Evolutionary conservation across 495 filamentous ascomycete genomes (phyloP), one percentile per base, ranked within the genome.

Genomic region (Pyrenopolyporus hunteri): DNA sequence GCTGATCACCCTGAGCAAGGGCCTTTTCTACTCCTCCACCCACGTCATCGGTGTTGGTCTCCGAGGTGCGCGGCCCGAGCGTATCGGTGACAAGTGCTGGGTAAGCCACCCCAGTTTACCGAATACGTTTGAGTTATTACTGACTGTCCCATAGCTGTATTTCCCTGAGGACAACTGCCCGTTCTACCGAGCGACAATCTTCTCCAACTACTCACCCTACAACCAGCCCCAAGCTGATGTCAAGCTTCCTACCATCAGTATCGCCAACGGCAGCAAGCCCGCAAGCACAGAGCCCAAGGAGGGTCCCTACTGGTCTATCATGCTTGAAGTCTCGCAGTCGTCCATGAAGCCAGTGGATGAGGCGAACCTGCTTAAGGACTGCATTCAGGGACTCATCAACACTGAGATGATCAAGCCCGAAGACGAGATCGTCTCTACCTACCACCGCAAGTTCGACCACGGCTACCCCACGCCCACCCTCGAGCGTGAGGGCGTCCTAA

Each of bases 81-180:
- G 91, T 60, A 99, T 99, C 64, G 94, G 94, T 44, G 94, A 99
- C 81, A 99, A 99, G 83, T 99, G 94, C 87, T 99, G 94, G 89
- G 86, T 90, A 82, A 74, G 85, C 65, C 16, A 11, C 22, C 31
- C 4, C 7, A 16, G 6, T 16, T 37, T 16, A 8, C 29, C 2
- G 17, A 16, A 7, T 1, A 9, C 16, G 20, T 13, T 11, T 20
- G 31, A 46, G 36, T 6, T 20, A 19, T 56, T 74, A 61, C 20
- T 50, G n/a, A 63, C 35, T 8, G 13, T 10, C 10, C n/a, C n/a
- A 46, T 63, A 89, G 91, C 85, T 99, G 51, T 99, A 99, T 86
- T 99, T 98, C 87, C 94, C 94, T 63, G 95, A 99, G 74, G 87
- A 96, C 76, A 86, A 99, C 85, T 97, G 93, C 83, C 92, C 92